Evolutionary conservation across 345 rosid species (phyloP), one percentile per base, ranked within the genome.

Genomic region (Citrus unshiu): DNA sequence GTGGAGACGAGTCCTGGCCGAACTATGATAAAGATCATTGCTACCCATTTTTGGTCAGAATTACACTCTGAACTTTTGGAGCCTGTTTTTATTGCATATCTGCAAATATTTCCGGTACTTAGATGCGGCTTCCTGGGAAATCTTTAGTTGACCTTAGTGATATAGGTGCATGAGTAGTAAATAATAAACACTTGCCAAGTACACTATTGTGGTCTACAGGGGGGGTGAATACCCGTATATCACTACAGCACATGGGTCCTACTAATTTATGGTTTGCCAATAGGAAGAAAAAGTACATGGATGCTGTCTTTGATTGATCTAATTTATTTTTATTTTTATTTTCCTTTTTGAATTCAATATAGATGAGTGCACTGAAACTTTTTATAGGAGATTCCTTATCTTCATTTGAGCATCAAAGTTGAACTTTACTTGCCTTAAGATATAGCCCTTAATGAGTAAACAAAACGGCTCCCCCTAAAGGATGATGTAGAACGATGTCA

Each of bases 21-120:
- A 81, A 83, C 81, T 94, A 95, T 60, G 88, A 86, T 32, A 84
- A 85, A 75, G 91, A 89, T 82, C 97, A 92, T 74, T 91, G 94
- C 82, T 95, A 89, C 79, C 98, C 98, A 8, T 83, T 94, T 70
- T 83, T 94, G 76, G 73, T 91, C 77, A 92, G 90, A 84, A 85
- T 95, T 75, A 88, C 88, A 49, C 76, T 69, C 62, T 83, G 77
- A 89, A 73, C 71, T 32, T 59, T 74, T 16, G 34, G 56, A 49
- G 72, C 74, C 46, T 37, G 22, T 76, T 7, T 54, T 73, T 59
- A 59, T 74, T 58, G 49, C 13, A 30, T 43, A 56, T 71, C 34
- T 22, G 58, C 76, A 32, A 22, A 62, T 68, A 66, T 29, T 39
- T 74, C 4, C 5, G 29, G 60, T 56, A 71, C 14, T 30, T 57